A percentile compares a stretch with the other conserved stretches of the same genome.
These are phyloP conservation scores for Pulveroboletus frians DNA, from an alignment of 768 basidiomycete genomes.

Conservation along the genomic window DNA sequence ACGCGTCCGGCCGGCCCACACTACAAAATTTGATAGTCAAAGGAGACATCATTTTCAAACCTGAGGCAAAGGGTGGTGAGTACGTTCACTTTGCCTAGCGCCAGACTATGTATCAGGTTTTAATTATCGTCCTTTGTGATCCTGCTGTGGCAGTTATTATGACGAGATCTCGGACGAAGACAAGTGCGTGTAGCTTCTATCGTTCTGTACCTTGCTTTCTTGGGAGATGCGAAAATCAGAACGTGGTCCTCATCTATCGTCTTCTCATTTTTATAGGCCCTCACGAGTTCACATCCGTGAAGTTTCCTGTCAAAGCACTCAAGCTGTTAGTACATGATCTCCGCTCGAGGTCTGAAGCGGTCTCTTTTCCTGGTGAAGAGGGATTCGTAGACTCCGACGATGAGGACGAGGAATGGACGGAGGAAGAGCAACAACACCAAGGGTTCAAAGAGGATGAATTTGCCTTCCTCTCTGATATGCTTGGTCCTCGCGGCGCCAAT, in stretches of 20 bases:
- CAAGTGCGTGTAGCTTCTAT: conserved; percentile 49
- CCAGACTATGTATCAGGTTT: conserved; percentile 8
- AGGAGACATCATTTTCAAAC: conserved; percentile 85
- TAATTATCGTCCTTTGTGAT: conserved; percentile 17
- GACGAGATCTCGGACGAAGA: conserved; percentile 88
- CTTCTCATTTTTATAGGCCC: conserved; percentile 51
- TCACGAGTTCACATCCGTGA: conserved; percentile 76
- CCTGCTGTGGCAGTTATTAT: conserved; percentile 70
- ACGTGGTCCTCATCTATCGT: conserved; percentile 18
- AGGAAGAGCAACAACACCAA: conserved; percentile 68
- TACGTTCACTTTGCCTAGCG: conserved; percentile 10
- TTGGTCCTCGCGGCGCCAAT: conserved; percentile 66
- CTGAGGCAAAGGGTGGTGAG: conserved; percentile 78
- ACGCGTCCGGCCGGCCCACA: conserved; percentile 58
- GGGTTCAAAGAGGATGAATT: conserved; percentile 69
- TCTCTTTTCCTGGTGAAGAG: conserved; percentile 56
- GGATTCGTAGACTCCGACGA: conserved; percentile 71
- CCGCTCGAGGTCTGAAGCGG: conserved; percentile 70
- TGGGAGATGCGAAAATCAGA: background rate
- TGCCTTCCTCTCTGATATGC: conserved; percentile 77
- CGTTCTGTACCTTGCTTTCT: conserved; percentile 4
- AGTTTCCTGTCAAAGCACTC: conserved; percentile 89
- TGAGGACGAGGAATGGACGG: conserved; percentile 91
- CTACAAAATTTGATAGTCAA: conserved; percentile 72
- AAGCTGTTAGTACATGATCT: conserved; percentile 86